A percentile compares a stretch with the other conserved stretches of the same genome.
Evolutionary conservation across 805 yeast genomes (phyloP).

Genomic region (Saccharomyces jurei): DNA sequence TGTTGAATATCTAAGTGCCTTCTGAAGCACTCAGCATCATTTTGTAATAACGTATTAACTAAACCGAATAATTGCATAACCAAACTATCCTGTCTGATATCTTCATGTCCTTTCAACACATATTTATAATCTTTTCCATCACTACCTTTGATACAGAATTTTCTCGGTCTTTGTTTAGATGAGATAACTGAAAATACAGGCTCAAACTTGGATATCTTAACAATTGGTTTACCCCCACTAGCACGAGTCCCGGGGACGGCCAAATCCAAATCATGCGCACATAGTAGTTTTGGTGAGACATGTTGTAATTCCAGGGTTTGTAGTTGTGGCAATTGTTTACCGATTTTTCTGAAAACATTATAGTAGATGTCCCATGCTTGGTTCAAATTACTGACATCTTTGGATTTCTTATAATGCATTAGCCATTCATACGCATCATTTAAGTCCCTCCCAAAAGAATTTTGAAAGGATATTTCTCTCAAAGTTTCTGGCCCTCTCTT

Average conservation of each 20-base stretch:
- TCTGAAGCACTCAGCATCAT: constrained; percentile 93
- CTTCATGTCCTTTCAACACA: constrained; percentile 90
- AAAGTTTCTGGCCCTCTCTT: constrained; percentile 86
- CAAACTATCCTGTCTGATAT: constrained; percentile 91
- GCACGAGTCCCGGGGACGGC: constrained; percentile 93
- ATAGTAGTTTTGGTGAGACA: constrained; percentile 83
- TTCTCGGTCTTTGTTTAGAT: constrained; percentile 93
- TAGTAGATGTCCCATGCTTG: constrained; percentile 98
- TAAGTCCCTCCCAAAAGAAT: constrained; percentile 88
- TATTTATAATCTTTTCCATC: constrained; percentile 88
- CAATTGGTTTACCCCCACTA: constrained; percentile 76
- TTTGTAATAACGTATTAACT: constrained; percentile 80
- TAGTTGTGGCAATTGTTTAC: constrained; percentile 80
- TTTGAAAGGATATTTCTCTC: constrained; percentile 85
- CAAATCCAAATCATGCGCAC: constrained; percentile 68
- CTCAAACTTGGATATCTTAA: constrained; percentile 67
- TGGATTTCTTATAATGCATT: constrained; percentile 71
- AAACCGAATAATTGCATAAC: constrained; percentile 97
- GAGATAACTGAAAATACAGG: constrained; percentile 80
- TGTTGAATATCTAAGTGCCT: constrained; percentile 89
- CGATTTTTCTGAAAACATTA: constrained; percentile 83
- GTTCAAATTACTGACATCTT: constrained; percentile 78
- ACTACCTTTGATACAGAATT: constrained; percentile 68
- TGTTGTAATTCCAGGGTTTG: constrained; percentile 83
- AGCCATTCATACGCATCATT: constrained; percentile 94